These are phyloP conservation scores for Eucalyptus paniculata DNA, from an alignment of 345 rosid species.

Conservation along the genomic window DNA sequence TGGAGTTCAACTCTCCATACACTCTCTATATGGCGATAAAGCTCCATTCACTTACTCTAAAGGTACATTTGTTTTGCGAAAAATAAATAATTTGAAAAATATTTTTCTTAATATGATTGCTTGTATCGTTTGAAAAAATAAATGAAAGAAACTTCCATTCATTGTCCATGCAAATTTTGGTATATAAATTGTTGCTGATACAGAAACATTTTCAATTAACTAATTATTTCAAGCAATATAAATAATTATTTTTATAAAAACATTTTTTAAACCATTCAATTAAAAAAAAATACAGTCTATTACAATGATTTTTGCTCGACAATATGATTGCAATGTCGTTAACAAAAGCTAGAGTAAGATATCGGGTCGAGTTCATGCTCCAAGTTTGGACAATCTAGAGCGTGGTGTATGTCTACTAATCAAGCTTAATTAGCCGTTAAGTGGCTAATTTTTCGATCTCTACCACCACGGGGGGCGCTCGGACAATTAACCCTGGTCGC, in stretches of 20 bases:
- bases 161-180: too few species aligned
- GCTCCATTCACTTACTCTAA: background rate
- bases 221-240: too few species aligned
- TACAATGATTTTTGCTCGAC: background rate
- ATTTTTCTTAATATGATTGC: rapidly evolving
- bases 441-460: background rate
- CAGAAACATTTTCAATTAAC: rapidly evolving
- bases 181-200: too few species aligned
- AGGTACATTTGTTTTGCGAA: too few species aligned
- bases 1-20: background rate
- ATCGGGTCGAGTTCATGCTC: background rate
- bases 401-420: background rate
- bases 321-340: background rate
- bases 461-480: background rate
- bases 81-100: too few species aligned
- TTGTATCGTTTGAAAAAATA: too few species aligned
- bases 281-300: too few species aligned
- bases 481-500: rapidly evolving
- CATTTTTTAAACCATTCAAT: too few species aligned
- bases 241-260: too few species aligned
- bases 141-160: too few species aligned
- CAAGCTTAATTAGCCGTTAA: background rate
- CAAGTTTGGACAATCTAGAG: background rate
- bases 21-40: background rate
- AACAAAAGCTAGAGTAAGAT: background rate